Conservation (phyloP, 352 stramenopile genomes). For the Globisporangium polare region DNA sequence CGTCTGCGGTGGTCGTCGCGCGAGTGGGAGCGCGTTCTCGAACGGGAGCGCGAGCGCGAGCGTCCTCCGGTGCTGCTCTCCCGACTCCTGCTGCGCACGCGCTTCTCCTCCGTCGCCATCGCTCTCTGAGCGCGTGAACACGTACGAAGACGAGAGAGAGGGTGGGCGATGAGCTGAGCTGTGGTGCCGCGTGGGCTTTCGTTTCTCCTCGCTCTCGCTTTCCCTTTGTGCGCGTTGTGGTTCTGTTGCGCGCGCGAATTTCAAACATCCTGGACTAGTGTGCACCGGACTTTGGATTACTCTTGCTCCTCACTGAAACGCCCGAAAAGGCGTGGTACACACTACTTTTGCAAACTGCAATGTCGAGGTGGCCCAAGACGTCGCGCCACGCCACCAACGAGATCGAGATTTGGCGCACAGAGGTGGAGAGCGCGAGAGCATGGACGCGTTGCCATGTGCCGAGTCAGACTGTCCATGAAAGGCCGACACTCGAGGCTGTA, state of each 20-base stretch:
- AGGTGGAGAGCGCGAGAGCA: too few relatives aligned
- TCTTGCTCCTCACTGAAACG: too few relatives aligned
- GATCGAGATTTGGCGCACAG: too few relatives aligned
- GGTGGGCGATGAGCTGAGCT: background rate
- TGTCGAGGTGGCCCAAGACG: too few relatives aligned
- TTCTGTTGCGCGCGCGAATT: background rate
- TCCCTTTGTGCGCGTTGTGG: background rate
- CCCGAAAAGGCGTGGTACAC: background rate
- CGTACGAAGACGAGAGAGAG: background rate
- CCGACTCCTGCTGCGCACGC: conserved; percentile 1
- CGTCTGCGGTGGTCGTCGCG: conserved; percentile 2
- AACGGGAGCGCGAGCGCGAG: background rate
- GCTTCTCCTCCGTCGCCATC: conserved; percentile 10
- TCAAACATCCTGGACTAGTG: background rate
- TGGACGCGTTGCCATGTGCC: too few relatives aligned
- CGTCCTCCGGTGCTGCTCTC: background rate
- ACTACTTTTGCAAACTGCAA: too few relatives aligned
- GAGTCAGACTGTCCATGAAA: too few relatives aligned
- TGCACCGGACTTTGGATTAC: too few relatives aligned
- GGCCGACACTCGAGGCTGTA: too few relatives aligned
- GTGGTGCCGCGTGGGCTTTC: background rate
- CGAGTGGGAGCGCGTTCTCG: background rate
- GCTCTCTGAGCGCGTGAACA: background rate
- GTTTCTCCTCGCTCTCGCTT: background rate
- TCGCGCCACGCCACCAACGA: too few relatives aligned